A percentile compares a stretch with the other conserved stretches of the same genome.
These are phyloP conservation scores for Carex arenaria DNA, from an alignment of 202 grass and related monocot species.

Conservation along the genomic window DNA sequence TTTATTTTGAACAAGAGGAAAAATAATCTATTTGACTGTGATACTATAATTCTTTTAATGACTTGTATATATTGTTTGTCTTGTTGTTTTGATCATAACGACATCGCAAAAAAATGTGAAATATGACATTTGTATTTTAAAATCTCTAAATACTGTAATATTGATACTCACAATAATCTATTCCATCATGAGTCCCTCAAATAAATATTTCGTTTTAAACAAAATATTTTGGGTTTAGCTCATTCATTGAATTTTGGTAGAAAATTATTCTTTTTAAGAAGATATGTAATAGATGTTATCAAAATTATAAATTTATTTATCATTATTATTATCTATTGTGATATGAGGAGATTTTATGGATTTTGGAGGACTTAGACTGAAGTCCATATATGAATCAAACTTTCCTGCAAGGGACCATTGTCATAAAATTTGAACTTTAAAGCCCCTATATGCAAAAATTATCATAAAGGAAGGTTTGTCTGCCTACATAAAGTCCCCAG, in stretches of 20 bases:
- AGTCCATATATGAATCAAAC: too few species aligned
- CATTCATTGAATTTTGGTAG: neutral
- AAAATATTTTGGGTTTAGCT: neutral
- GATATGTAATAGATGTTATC: neutral
- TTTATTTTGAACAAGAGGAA: neutral
- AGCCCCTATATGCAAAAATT: neutral
- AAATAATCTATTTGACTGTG: neutral
- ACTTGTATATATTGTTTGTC: too few species aligned
- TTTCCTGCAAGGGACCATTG: too few species aligned
- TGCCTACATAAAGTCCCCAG: slow-evolving; percentile 17
- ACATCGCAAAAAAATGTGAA: too few species aligned
- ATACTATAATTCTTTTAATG: neutral
- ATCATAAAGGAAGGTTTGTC: neutral
- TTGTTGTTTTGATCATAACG: too few species aligned
- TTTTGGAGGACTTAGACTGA: neutral
- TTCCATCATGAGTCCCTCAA: too few species aligned
- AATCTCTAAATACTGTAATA: too few species aligned
- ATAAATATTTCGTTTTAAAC: neutral
- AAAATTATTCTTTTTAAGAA: neutral
- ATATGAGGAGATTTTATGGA: neutral
- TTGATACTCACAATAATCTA: too few species aligned
- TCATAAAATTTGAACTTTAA: neutral
- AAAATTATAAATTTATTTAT: neutral
- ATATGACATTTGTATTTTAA: too few species aligned
- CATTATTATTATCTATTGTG: too few species aligned